Evolutionary conservation across 768 basidiomycete species (phyloP).

Genomic region (Rhizopogon roseolus): DNA sequence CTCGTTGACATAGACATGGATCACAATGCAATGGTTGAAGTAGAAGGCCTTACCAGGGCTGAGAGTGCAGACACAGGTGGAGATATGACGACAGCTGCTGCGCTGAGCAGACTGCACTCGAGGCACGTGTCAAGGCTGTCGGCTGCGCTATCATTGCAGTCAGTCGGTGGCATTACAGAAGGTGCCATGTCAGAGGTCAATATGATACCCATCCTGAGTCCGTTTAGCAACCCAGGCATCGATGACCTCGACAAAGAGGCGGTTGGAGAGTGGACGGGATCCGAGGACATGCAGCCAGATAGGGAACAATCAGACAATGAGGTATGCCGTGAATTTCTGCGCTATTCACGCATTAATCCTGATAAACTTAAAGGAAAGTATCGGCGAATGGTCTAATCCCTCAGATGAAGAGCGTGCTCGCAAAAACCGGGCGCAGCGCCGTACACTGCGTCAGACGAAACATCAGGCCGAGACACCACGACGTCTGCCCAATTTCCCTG

Average conservation of each 20-base stretch:
- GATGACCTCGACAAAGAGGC: slow-evolving; percentile 33
- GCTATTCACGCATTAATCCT: slow-evolving; percentile 2
- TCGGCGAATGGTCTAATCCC: slow-evolving; percentile 88
- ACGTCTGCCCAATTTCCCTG: slow-evolving; percentile 75
- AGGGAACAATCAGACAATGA: slow-evolving; percentile 59
- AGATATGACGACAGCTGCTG: slow-evolving; percentile 42
- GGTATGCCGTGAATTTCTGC: slow-evolving; percentile 34
- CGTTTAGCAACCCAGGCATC: slow-evolving; percentile 25
- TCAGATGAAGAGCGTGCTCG: slow-evolving; percentile 86
- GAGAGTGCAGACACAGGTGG: slow-evolving; percentile 25
- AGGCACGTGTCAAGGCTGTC: slow-evolving; percentile 66
- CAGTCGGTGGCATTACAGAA: slow-evolving; percentile 50
- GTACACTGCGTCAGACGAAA: slow-evolving; percentile 43
- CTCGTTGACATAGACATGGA: slow-evolving; percentile 23
- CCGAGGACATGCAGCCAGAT: slow-evolving; percentile 58
- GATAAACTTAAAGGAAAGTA: slow-evolving; percentile 47
- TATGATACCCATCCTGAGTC: slow-evolving; percentile 26
- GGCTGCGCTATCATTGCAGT: slow-evolving; percentile 60
- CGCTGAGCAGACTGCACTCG: slow-evolving; percentile 54
- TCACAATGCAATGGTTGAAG: slow-evolving; percentile 35
- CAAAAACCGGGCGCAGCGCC: slow-evolving; percentile 58
- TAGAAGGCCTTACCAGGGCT: slow-evolving; percentile 18
- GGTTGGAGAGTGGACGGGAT: slow-evolving; percentile 79
- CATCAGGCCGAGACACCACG: slow-evolving; percentile 60
- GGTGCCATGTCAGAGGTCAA: slow-evolving; percentile 22